Percentiles rank a stretch among this genome's conserved stretches.
phyloP scores from a whole-genome alignment of 805 yeast genomes.

The Myxozyma nipponensis region DNA sequence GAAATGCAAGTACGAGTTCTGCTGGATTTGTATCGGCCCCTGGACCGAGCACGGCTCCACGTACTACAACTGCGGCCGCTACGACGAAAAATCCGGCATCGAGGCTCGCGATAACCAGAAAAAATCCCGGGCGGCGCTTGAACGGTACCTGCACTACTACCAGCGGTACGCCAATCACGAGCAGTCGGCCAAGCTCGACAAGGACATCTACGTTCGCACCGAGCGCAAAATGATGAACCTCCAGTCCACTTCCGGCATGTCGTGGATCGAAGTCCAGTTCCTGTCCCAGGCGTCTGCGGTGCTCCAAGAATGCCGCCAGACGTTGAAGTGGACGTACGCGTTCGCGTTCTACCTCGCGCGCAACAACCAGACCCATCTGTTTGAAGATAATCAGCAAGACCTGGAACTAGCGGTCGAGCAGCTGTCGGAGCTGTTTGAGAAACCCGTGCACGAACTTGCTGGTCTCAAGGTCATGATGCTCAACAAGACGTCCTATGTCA shows the following conservation, averaged over 20 bases:
- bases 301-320: constrained; percentile 63
- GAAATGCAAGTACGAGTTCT: constrained; percentile 73
- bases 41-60: constrained; percentile 69
- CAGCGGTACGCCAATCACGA: constrained; percentile 73
- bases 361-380: constrained; percentile 52
- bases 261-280: constrained; percentile 88
- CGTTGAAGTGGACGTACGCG: constrained; percentile 88
- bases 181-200: constrained; percentile 68
- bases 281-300: constrained; percentile 66
- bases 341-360: constrained; percentile 63
- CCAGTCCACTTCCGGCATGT: constrained; percentile 60
- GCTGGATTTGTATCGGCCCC: constrained; percentile 84
- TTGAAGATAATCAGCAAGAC: constrained; percentile 67
- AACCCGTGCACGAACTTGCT: constrained; percentile 37
- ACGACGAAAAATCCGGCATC: constrained; percentile 44
- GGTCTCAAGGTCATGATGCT: constrained; percentile 42
- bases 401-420: constrained; percentile 66
- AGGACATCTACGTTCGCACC: constrained; percentile 56
- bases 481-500: constrained; percentile 44
- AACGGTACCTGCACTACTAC: constrained; percentile 70
- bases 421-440: constrained; percentile 57
- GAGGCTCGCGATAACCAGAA: constrained; percentile 42
- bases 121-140: constrained; percentile 48
- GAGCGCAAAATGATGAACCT: constrained; percentile 59
- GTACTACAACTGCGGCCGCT: constrained; percentile 66